Evolutionary conservation across 305 asterid species (phyloP).

Genomic region (Fraxinus albicans): DNA sequence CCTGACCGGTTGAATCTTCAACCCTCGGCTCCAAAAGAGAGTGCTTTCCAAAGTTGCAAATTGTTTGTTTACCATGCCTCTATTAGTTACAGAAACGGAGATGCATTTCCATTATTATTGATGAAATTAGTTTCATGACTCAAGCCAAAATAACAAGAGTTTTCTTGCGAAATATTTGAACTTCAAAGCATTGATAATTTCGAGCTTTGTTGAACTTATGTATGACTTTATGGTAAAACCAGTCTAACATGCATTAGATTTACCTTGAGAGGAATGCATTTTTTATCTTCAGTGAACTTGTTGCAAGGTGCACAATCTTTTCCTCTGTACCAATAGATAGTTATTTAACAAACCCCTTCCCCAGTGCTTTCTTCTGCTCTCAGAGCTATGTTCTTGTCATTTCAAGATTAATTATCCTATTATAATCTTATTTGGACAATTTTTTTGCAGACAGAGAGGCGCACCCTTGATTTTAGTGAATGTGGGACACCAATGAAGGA

Average conservation of each 20-base stretch:
- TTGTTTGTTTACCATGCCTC: neutral
- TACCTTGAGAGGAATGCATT: neutral
- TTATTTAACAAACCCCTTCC: neutral
- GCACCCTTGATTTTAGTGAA: constrained; percentile 83
- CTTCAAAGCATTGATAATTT: neutral
- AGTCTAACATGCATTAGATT: neutral
- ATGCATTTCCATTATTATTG: neutral
- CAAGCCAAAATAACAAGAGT: neutral
- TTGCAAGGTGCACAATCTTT: neutral
- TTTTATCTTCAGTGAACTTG: neutral
- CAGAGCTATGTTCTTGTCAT: neutral
- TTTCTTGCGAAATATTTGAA: neutral
- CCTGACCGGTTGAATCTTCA: neutral
- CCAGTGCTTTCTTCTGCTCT: neutral
- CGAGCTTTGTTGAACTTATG: neutral
- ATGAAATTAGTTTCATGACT: neutral
- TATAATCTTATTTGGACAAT: neutral
- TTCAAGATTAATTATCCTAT: neutral
- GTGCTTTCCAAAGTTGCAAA: neutral
- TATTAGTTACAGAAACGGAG: neutral
- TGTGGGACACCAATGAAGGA: constrained; percentile 72
- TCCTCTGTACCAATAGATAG: neutral
- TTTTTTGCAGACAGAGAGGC: constrained; percentile 47
- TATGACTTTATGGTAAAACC: neutral
- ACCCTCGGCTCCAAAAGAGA: neutral